Conservation (phyloP, 352 stramenopile species). For the Elongisporangium prolatum region DNA sequence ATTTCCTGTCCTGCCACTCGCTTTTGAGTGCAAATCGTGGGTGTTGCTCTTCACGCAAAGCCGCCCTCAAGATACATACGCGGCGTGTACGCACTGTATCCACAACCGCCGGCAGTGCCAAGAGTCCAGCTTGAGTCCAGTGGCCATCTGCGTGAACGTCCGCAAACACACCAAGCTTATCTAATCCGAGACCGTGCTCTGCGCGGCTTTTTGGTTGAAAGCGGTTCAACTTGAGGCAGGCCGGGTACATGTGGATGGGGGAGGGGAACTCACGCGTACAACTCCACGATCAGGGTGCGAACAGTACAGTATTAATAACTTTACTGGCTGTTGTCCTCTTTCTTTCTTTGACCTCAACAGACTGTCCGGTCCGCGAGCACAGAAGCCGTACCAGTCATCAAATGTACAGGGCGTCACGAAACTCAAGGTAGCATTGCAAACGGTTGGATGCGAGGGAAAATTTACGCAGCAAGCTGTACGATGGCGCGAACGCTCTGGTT, state of each 20-base stretch:
- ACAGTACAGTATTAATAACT: slow-evolving; percentile 1
- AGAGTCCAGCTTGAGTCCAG: neutral
- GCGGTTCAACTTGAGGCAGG: neutral
- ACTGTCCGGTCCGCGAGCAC: neutral
- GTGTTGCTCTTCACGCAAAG: neutral
- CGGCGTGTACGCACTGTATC: neutral
- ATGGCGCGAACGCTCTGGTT: neutral
- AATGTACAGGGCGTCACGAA: neutral
- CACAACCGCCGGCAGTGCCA: neutral
- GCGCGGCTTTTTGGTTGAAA: neutral
- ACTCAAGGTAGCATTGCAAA: neutral
- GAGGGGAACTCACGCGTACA: neutral
- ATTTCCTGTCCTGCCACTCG: neutral
- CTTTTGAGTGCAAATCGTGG: neutral
- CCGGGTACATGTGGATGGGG: neutral
- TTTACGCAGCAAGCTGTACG: neutral
- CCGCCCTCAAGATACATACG: too few species aligned
- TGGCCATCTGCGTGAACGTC: neutral
- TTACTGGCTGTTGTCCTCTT: neutral
- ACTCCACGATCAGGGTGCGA: neutral
- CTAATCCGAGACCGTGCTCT: neutral
- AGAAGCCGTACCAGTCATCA: neutral
- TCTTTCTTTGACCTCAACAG: neutral
- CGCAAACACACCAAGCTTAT: neutral
- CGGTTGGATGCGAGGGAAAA: neutral